These are phyloP conservation scores for Neurospora terricola DNA, from an alignment of 495 filamentous ascomycete species.

Conservation along the genomic window DNA sequence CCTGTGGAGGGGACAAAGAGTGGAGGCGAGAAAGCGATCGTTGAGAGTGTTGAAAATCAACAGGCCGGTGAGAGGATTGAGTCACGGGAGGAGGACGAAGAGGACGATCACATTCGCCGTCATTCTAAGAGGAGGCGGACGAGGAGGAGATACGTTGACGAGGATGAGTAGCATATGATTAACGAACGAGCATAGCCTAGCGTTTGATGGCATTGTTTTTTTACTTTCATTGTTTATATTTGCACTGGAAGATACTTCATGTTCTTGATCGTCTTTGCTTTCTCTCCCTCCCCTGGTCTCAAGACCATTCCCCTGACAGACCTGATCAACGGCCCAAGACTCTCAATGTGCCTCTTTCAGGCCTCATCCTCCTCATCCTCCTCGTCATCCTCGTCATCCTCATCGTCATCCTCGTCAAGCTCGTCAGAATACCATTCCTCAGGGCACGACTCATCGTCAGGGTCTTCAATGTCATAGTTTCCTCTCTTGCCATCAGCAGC, in stretches of 20 bases:
- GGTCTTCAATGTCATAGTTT: not conserved
- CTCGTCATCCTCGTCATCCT: conserved; percentile 11
- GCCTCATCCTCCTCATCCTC: conserved; percentile 31
- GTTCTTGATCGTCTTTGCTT: not conserved
- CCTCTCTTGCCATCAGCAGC: not conserved
- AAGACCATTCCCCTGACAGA: not conserved
- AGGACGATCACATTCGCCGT: not conserved
- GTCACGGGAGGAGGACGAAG: not conserved
- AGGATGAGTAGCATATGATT: not conserved
- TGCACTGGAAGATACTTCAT: not conserved
- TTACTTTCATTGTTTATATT: not conserved
- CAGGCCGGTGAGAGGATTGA: not conserved
- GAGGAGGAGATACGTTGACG: not conserved
- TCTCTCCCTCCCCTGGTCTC: not conserved
- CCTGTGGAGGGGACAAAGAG: not conserved
- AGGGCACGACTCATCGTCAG: not conserved
- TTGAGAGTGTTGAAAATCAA: not conserved
- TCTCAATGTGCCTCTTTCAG: not conserved
- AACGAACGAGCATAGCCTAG: not conserved
- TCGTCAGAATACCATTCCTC: not conserved
- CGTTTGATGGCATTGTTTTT: not conserved
- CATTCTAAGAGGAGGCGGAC: not conserved
- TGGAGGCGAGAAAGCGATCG: not conserved
- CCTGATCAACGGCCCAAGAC: not conserved
- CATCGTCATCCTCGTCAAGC: not conserved